Evolutionary conservation across 1,139 yeast genomes (phyloP).

Genomic region (Protomyces inouyei): DNA sequence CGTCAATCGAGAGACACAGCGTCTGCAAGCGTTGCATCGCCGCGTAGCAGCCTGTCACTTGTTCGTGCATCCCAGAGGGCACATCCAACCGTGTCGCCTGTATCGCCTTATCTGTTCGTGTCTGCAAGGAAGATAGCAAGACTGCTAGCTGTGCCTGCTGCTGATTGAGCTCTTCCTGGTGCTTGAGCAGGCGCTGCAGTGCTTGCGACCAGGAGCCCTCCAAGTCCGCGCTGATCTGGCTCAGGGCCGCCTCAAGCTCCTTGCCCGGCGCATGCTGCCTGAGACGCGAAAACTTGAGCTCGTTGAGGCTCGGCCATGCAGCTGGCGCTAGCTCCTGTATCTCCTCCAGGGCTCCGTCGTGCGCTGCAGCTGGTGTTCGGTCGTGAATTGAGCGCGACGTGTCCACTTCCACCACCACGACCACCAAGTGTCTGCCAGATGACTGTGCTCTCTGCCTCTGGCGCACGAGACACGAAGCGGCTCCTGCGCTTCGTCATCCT

Average conservation of each 20-base stretch:
- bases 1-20: not conserved
- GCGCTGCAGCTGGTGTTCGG: not conserved
- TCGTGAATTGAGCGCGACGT: not conserved
- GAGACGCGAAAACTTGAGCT: not conserved
- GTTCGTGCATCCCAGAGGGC: not conserved
- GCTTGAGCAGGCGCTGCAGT: not conserved
- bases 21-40: not conserved
- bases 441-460: not conserved
- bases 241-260: not conserved
- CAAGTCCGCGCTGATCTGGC: not conserved
- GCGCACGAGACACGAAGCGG: conserved; percentile 1
- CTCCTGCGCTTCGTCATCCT: conserved; percentile 28
- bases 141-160: not conserved
- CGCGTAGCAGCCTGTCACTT: not conserved
- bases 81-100: not conserved
- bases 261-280: not conserved
- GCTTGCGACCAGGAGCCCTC: not conserved
- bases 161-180: not conserved
- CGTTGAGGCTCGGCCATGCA: not conserved
- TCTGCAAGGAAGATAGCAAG: not conserved
- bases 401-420: not conserved
- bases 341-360: not conserved
- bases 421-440: not conserved
- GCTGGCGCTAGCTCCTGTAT: not conserved
- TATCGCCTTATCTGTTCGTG: not conserved